Conservation (phyloP, 2,329 filamentous ascomycete species). For the Paecilomyces niveus region DNA sequence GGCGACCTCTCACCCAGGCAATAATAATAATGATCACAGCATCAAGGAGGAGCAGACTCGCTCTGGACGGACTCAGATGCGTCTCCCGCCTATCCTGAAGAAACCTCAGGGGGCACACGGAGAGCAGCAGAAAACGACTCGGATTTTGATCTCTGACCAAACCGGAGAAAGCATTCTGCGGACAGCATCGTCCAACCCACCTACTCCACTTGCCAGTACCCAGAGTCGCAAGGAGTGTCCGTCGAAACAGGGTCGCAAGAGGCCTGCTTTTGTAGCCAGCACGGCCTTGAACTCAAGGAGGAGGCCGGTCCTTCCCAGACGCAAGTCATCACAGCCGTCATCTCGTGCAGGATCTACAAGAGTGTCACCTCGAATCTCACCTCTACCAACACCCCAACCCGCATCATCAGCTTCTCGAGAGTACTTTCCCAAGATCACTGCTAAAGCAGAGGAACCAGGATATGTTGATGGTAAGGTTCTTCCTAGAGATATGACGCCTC, state of each 20-base stretch:
- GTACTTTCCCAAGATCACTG: background rate
- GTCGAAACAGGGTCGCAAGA: constrained; percentile 18
- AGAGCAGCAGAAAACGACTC: constrained; percentile 23
- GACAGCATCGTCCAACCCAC: constrained; percentile 14
- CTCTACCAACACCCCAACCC: background rate
- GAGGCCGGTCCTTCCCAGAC: constrained; percentile 24
- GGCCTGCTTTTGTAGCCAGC: constrained; percentile 18
- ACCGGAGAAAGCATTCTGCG: constrained; percentile 18
- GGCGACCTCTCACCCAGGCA: background rate
- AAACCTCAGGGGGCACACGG: constrained; percentile 22
- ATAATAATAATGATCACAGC: constrained; percentile 1
- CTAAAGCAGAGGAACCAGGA: background rate
- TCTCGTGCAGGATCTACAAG: constrained; percentile 7
- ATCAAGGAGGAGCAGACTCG: background rate
- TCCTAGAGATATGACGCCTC: too few relatives aligned
- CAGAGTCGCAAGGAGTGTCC: background rate
- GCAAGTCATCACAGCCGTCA: constrained; percentile 29
- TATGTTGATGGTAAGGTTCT: background rate
- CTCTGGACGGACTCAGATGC: constrained; percentile 6
- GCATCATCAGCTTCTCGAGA: background rate
- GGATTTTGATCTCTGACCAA: constrained; percentile 20
- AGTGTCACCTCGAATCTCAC: background rate
- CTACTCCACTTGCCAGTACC: background rate
- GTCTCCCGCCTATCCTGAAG: constrained; percentile 33
- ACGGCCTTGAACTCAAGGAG: constrained; percentile 20